Conservation (phyloP, 805 yeast species). For the Ogataea salicorniae region DNA sequence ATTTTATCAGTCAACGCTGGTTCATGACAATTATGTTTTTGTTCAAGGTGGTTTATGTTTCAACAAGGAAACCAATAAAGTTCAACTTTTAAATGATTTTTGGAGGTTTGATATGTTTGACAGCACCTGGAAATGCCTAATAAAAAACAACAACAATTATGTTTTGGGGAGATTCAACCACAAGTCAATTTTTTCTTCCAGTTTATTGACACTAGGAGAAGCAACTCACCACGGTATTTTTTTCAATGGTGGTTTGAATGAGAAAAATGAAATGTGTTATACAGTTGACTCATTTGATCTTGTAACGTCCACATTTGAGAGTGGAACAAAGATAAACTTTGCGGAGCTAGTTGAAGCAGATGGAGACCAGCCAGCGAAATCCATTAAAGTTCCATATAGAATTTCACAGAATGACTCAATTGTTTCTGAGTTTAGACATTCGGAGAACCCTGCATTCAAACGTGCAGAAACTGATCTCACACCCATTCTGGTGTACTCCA, state of each 20-base stretch:
- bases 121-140: slow-evolving; percentile 49
- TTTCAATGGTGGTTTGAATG: slow-evolving; percentile 50
- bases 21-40: slow-evolving; percentile 45
- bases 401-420: slow-evolving; percentile 5
- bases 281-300: slow-evolving; percentile 41
- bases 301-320: slow-evolving; percentile 29
- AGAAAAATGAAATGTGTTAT: slow-evolving; percentile 28
- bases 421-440: slow-evolving; percentile 4
- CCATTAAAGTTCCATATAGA: slow-evolving; percentile 1
- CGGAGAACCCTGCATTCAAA: slow-evolving; percentile 1
- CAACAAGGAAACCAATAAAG: slow-evolving; percentile 29
- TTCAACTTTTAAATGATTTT: slow-evolving; percentile 53
- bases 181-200: slow-evolving; percentile 38
- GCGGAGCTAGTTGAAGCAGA: slow-evolving; percentile 12
- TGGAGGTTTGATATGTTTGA: slow-evolving; percentile 61
- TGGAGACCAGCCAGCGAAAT: not conserved
- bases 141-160: slow-evolving; percentile 28
- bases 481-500: slow-evolving; percentile 4
- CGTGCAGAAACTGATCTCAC: not conserved
- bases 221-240: slow-evolving; percentile 43
- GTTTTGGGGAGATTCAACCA: slow-evolving; percentile 44
- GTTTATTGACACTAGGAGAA: slow-evolving; percentile 30
- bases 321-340: slow-evolving; percentile 6
- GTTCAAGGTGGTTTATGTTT: slow-evolving; percentile 61
- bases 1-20: slow-evolving; percentile 54